A percentile compares a stretch with the other conserved stretches of the same genome.
These are phyloP conservation scores for Fusarium anguioides DNA, from an alignment of 2,329 filamentous ascomycete species.

Conservation along the genomic window DNA sequence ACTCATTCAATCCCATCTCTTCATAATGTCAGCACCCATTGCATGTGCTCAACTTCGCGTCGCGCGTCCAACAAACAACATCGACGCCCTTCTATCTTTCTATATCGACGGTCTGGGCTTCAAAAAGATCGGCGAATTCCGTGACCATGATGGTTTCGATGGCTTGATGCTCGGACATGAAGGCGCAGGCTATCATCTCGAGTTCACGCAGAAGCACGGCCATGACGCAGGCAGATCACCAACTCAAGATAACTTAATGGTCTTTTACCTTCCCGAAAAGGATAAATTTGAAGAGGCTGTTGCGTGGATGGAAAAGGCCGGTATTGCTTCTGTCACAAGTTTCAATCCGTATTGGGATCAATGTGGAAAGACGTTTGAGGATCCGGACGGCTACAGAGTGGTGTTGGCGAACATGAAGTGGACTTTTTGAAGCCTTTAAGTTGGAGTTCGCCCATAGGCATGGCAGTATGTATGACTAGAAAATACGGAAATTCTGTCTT, in stretches of 20 bases:
- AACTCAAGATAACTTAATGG: neutral
- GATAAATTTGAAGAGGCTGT: neutral
- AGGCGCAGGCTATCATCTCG: neutral
- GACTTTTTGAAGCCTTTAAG: neutral
- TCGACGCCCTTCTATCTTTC: neutral
- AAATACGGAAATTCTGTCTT: too few relatives aligned
- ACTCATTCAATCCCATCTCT: too few relatives aligned
- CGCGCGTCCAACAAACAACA: neutral
- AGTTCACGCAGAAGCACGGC: neutral
- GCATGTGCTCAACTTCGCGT: slow-evolving; percentile 2
- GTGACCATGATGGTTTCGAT: neutral
- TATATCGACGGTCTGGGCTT: neutral
- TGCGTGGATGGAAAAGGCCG: neutral
- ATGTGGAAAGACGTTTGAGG: neutral
- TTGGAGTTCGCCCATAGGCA: too few relatives aligned
- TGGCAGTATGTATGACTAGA: too few relatives aligned
- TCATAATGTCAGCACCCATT: neutral
- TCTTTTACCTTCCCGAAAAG: neutral
- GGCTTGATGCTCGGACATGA: neutral
- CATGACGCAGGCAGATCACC: neutral
- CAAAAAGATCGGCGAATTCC: neutral
- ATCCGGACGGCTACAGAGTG: neutral
- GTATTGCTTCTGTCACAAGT: neutral
- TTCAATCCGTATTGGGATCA: slow-evolving; percentile 2
- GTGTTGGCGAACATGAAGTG: neutral